Evolutionary conservation across 305 asterid species (phyloP).

Genomic region (Caryopteris hybrid): DNA sequence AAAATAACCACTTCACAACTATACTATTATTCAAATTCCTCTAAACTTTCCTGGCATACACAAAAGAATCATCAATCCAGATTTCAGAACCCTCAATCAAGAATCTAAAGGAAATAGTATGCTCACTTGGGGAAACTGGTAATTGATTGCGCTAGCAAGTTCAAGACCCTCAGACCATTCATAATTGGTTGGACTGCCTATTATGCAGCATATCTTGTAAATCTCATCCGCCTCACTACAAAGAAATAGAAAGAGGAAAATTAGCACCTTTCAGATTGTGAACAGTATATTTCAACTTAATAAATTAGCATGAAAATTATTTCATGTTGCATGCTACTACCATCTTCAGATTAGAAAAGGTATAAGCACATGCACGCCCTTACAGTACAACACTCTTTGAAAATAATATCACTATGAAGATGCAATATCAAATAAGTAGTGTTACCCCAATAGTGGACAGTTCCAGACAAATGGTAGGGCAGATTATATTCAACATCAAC

Average conservation of each 20-base stretch:
- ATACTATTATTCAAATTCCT: neutral
- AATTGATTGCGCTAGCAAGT: conserved; percentile 64
- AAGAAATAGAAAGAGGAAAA: neutral
- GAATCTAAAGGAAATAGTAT: neutral
- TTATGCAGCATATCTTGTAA: conserved; percentile 52
- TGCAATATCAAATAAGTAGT: neutral
- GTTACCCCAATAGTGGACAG: neutral
- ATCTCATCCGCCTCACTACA: conserved; percentile 62
- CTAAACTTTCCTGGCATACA: neutral
- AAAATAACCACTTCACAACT: neutral
- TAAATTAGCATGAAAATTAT: neutral
- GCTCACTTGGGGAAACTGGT: conserved; percentile 64
- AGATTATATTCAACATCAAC: neutral
- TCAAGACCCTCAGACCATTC: conserved; percentile 67
- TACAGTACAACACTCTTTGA: neutral
- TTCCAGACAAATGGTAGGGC: neutral
- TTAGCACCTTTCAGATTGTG: conserved; percentile 6
- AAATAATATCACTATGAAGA: neutral
- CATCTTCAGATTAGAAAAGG: neutral
- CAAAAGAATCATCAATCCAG: neutral
- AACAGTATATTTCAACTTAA: neutral
- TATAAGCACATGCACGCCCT: neutral
- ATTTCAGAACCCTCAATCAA: too few species aligned
- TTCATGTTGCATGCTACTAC: neutral
- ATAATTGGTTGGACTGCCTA: conserved; percentile 50